Base-by-base conservation (phyloP, 345 rosid species). In the Boechera retrofracta region DNA sequence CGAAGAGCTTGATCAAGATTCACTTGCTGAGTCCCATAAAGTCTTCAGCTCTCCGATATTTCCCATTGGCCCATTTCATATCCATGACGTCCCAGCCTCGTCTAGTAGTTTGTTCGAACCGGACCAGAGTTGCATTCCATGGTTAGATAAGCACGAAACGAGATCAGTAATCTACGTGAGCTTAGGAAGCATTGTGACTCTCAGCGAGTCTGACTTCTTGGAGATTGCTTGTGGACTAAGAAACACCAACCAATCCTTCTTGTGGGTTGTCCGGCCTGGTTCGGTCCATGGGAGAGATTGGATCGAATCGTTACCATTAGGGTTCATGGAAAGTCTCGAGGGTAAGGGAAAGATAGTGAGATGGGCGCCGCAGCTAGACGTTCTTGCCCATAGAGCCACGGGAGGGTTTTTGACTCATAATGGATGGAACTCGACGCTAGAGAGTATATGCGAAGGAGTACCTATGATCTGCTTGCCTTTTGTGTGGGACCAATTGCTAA, bases 381-480 rank as follows among this genome's bases (percentile, higher is more conserved):
- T 83, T 15, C 60, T 85, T 71, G 79, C 80, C 5, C 97, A 91
- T 76, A 38, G 28, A 5, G 85, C 98, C 0, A 33, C 85, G 0
- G 91, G 88, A 7, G 91, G 88, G 24, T 89, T 93, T 53, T 67
- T 88, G 47, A 89, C 96, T 0, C 96, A 89, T 33, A 80, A 84
- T 48, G 92, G 96, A 9, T 87, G 97, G 96, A 93, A 93, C 82
- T 93, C 96, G 1, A 91, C 91, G 0, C 10, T 91, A 73, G 98
- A 93, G 77, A 86, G 92, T 71, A 59, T 87, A 0, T 80, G 72
- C 0, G 84, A 82, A 0, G 89, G 94, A 0, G 89, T 88, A 59
- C 97, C 96, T 0, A 89, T 91, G 97, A 77, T 89, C 32, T 86
- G 96, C 24, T 89, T 89, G 88, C 94, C 97, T 13, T 81, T 58